Percentiles rank a stretch among this genome's conserved stretches.
Evolutionary conservation across 805 yeast genomes (phyloP).

Genomic region (Metschnikowia santaceciliae): DNA sequence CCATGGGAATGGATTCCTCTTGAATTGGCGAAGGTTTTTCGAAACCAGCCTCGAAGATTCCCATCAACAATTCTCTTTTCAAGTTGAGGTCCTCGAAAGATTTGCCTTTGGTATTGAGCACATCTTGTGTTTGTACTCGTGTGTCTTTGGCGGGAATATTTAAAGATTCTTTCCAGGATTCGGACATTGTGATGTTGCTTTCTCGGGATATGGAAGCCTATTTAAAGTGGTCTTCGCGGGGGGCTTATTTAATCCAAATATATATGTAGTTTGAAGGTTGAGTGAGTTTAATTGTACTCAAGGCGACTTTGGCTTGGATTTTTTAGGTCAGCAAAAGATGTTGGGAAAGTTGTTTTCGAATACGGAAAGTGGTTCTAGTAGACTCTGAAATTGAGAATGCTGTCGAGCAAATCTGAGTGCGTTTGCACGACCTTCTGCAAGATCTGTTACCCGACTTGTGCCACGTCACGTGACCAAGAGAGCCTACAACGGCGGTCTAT

Average conservation of each 20-base stretch:
- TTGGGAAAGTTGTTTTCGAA: not conserved
- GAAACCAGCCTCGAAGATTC: slow-evolving; percentile 97
- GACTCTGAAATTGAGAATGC: slow-evolving; percentile 2
- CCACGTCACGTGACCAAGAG: not conserved
- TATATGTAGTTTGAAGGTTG: not conserved
- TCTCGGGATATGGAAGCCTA: not conserved
- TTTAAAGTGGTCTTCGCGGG: not conserved
- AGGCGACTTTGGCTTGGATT: not conserved
- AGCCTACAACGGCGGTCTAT: not conserved
- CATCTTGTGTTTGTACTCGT: slow-evolving; percentile 98
- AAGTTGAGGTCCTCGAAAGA: slow-evolving; percentile 88
- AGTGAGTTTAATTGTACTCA: not conserved
- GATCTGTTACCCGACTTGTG: slow-evolving; percentile 4
- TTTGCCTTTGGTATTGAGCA: slow-evolving; percentile 83
- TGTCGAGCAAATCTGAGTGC: not conserved
- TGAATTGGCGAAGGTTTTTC: slow-evolving; percentile 98
- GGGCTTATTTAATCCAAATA: not conserved
- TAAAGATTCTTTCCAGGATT: slow-evolving; percentile 65
- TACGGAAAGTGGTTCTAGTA: not conserved
- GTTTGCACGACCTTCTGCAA: slow-evolving; percentile 1
- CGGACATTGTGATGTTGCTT: slow-evolving; percentile 13
- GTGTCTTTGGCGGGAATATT: slow-evolving; percentile 79
- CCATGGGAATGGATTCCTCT: slow-evolving; percentile 95
- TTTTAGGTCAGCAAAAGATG: not conserved
- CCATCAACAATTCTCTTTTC: slow-evolving; percentile 93